Conservation (phyloP, 169 alveolate genomes). For the Eimeria zaria region DNA sequence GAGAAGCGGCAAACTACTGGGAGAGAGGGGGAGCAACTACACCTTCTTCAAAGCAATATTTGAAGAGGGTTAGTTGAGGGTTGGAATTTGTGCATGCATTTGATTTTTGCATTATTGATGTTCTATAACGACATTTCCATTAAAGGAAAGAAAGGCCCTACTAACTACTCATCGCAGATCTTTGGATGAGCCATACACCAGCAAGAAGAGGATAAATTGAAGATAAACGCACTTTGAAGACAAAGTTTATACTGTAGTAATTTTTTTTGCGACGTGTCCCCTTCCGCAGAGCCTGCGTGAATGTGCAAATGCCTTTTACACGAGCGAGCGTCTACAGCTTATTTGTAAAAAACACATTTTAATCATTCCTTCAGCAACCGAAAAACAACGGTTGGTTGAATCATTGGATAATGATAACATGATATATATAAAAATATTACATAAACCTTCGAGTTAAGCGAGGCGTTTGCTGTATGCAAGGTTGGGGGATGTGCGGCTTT, state of each 20-base stretch:
- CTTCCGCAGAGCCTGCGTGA: background rate
- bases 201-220: background rate
- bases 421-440: background rate
- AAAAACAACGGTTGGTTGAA: background rate
- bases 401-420: background rate
- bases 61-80: too few relatives aligned
- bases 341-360: background rate
- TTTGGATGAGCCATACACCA: background rate
- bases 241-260: too few relatives aligned
- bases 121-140: background rate
- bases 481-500: conserved; percentile 6
- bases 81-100: too few relatives aligned
- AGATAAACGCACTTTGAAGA: too few relatives aligned
- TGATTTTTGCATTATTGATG: background rate
- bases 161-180: background rate
- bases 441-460: background rate
- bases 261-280: background rate
- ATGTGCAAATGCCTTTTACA: background rate
- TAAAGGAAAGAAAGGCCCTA: background rate
- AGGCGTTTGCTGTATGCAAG: background rate
- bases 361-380: background rate
- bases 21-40: too few relatives aligned
- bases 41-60: too few relatives aligned
- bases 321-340: background rate
- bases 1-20: too few relatives aligned